phyloP scores from a whole-genome alignment of 768 basidiomycete genomes.

The Solioccasus polychromus region DNA sequence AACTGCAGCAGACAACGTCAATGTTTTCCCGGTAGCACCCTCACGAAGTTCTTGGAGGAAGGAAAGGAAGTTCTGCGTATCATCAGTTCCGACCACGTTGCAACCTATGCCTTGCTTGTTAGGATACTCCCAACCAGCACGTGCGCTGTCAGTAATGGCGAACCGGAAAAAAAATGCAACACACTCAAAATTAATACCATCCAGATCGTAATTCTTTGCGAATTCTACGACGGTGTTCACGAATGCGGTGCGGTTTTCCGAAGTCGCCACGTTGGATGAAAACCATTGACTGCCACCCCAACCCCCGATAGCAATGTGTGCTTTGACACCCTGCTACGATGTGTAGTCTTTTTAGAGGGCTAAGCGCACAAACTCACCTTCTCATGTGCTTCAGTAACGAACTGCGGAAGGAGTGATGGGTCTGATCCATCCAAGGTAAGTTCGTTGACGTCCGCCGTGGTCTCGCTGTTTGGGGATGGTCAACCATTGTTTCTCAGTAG shows the following conservation, averaged over 20 bases:
- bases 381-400: conserved; percentile 46
- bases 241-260: conserved; percentile 58
- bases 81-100: conserved; percentile 53
- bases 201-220: conserved; percentile 47
- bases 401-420: conserved; percentile 48
- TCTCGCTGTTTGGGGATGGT: conserved; percentile 22
- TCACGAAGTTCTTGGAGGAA: conserved; percentile 71
- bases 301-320: conserved; percentile 64
- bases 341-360: background rate
- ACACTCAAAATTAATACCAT: conserved; percentile 47
- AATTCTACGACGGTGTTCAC: conserved; percentile 55
- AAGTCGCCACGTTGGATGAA: conserved; percentile 56
- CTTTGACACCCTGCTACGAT: conserved; percentile 46
- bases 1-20: conserved; percentile 71
- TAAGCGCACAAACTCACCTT: conserved; percentile 25
- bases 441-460: conserved; percentile 31
- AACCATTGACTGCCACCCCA: conserved; percentile 66
- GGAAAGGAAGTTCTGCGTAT: conserved; percentile 72
- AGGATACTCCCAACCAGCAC: conserved; percentile 81
- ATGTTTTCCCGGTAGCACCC: conserved; percentile 45
- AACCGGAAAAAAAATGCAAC: background rate
- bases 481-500: background rate
- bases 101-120: conserved; percentile 60
- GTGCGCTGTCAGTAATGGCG: conserved; percentile 7
- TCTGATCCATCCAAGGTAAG: conserved; percentile 42